A percentile compares a stretch with the other conserved stretches of the same genome.
Evolutionary conservation across 257 asterid species (phyloP).

Genomic region (Przewalskia tangutica): DNA sequence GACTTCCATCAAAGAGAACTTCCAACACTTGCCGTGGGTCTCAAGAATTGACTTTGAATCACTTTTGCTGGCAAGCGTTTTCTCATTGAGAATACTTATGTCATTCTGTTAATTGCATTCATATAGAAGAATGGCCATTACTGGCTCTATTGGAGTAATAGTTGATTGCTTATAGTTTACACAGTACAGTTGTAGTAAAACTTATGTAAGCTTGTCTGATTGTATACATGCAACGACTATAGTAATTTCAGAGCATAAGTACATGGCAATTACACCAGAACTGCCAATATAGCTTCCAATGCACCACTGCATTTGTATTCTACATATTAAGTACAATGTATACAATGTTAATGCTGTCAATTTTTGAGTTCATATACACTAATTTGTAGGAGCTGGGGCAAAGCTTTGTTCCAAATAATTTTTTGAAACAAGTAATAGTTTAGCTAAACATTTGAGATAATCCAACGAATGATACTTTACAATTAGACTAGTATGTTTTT

Average conservation of each 20-base stretch:
- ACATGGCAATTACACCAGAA: neutral
- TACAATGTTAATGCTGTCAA: neutral
- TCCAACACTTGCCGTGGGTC: constrained; percentile 62
- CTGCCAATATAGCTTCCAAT: neutral
- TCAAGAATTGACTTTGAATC: constrained; percentile 55
- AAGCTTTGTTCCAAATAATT: neutral
- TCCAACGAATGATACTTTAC: neutral
- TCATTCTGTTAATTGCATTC: constrained; percentile 49
- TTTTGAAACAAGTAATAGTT: neutral
- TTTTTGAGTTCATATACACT: neutral
- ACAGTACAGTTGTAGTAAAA: too few species aligned
- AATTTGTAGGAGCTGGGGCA: neutral
- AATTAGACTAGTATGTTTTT: neutral
- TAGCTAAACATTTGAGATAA: neutral
- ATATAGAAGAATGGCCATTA: constrained; percentile 7
- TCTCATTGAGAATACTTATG: constrained; percentile 38
- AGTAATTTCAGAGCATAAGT: neutral
- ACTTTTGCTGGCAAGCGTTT: constrained; percentile 59
- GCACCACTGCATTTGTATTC: neutral
- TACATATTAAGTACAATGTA: neutral
- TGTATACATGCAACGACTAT: neutral
- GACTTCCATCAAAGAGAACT: neutral
- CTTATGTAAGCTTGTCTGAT: neutral
- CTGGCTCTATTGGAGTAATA: neutral
- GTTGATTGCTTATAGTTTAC: neutral